Evolutionary conservation across 2,329 filamentous ascomycete species (phyloP), one percentile per base, ranked within the genome.

Genomic region (Phoma sp.): DNA sequence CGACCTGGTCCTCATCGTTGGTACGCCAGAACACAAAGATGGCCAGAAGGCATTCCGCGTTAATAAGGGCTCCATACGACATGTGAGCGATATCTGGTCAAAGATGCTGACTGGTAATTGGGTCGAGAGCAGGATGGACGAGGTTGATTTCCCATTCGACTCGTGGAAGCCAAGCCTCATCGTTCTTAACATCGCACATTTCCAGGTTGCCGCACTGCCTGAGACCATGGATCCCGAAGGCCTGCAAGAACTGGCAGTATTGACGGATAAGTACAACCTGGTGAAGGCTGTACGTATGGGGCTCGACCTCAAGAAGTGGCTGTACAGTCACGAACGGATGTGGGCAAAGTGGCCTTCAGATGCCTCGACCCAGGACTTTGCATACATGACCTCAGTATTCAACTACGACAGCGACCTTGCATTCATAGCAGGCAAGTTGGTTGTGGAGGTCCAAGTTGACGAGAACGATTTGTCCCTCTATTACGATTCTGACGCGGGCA

Each of bases 1-100:
- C 10, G 59, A 61, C 29, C 21, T 55, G 4, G 54, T 52, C 0
- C n/a, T 62, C 11, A 43, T 54, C 10, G 54, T 58, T 10, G 57
- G 59, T 12, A 43, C 20, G 14, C 32, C 36, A 12, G 32, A 42
- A 0, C 17, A 29, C 4, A 5, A 5, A 2, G n/a, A 39, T 2
- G 51, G 48, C 2, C 48, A 50, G 6, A 47, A 21, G 4, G 47
- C 42, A 0, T 51, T 58, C 7, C 43, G 20, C 3, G 21, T 58
- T 39, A 60, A 33, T 42, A 48, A 26, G 2, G 25, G 48, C n/a
- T 32, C 42, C 0, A 25, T 62, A 23, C 28, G 54, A 6, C 48
- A 52, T 11, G 42, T 29, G 2, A 60, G 47, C 32, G 18, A 42
- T 1, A 33, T 57, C 20, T 60, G 47, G 40, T n/a, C 32, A 3